Conservation (phyloP, 352 stramenopile genomes). For the Globisporangium spiculum region DNA sequence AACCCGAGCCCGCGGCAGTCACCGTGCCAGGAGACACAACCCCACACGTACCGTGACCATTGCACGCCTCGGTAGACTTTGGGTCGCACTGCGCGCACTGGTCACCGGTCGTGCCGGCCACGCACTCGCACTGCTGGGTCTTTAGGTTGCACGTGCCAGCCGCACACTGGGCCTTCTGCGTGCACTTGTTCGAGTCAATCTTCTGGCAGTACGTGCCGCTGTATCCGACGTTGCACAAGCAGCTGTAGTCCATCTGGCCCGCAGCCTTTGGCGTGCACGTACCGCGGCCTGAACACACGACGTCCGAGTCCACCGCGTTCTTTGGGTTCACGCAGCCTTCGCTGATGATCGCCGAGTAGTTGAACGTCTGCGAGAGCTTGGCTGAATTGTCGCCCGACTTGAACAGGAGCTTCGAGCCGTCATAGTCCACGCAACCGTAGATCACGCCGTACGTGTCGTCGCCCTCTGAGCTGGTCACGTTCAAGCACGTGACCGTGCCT, state of each 20-base stretch:
- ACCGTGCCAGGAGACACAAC: slow-evolving; percentile 20
- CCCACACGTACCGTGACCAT: slow-evolving; percentile 53
- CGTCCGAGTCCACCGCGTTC: slow-evolving; percentile 38
- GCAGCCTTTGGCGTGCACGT: slow-evolving; percentile 50
- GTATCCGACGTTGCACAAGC: slow-evolving; percentile 74
- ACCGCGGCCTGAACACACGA: slow-evolving; percentile 75
- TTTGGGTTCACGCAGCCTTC: slow-evolving; percentile 63
- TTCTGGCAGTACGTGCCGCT: slow-evolving; percentile 76
- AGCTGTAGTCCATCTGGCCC: slow-evolving; percentile 54
- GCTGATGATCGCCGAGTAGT: slow-evolving; percentile 56
- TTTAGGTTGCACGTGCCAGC: slow-evolving; percentile 62
- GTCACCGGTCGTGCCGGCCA: slow-evolving; percentile 53
- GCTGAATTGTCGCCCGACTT: slow-evolving; percentile 44
- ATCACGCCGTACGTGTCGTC: slow-evolving; percentile 48
- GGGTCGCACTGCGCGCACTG: slow-evolving; percentile 74
- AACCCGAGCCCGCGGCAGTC: slow-evolving; percentile 23
- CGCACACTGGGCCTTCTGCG: slow-evolving; percentile 56
- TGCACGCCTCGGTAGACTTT: slow-evolving; percentile 48
- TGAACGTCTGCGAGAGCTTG: slow-evolving; percentile 48
- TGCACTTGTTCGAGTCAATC: slow-evolving; percentile 72
- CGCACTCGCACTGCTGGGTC: slow-evolving; percentile 64
- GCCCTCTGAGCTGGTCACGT: slow-evolving; percentile 16
- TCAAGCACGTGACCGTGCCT: slow-evolving; percentile 31
- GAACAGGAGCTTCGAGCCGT: slow-evolving; percentile 58
- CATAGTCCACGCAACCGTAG: slow-evolving; percentile 80